Percentiles rank a stretch among this genome's conserved stretches.
Conservation (phyloP, 306 rosid genomes). For the Castanopsis chinensis region DNA sequence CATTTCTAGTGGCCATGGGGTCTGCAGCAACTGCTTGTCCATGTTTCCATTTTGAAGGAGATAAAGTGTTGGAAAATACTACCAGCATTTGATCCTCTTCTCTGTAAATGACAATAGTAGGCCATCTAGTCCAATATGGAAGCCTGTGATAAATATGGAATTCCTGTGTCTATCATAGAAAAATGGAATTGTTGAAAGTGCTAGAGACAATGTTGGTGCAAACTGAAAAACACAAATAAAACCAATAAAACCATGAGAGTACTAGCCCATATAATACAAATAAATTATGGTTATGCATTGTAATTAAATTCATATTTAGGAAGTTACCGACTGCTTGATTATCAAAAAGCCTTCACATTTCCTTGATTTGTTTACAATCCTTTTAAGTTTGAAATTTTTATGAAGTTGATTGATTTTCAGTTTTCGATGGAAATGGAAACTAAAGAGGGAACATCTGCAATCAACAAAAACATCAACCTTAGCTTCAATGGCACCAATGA, state of each 20-base stretch:
- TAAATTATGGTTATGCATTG: too few species aligned
- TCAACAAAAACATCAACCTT: neutral
- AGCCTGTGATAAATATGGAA: conserved; percentile 15
- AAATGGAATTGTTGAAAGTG: neutral
- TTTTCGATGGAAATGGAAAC: neutral
- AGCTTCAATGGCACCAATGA: conserved; percentile 2
- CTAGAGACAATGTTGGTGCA: conserved; percentile 19
- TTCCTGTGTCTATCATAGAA: too few species aligned
- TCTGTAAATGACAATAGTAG: conserved; percentile 4
- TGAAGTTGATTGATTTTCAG: too few species aligned
- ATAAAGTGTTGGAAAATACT: conserved; percentile 11
- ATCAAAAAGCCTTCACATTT: too few species aligned
- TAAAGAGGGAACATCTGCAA: too few species aligned
- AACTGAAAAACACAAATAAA: conserved; percentile 13
- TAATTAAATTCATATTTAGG: too few species aligned
- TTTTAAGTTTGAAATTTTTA: too few species aligned
- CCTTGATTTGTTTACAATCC: too few species aligned
- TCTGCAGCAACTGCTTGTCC: neutral
- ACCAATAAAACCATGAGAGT: too few species aligned
- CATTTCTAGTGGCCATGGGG: neutral
- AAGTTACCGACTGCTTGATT: too few species aligned
- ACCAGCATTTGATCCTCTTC: conserved; percentile 7
- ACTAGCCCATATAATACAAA: too few species aligned
- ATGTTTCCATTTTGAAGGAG: neutral
- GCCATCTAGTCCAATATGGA: conserved; percentile 21